Evolutionary conservation across 768 basidiomycete genomes (phyloP).

Genomic region (Agaricus blazei): DNA sequence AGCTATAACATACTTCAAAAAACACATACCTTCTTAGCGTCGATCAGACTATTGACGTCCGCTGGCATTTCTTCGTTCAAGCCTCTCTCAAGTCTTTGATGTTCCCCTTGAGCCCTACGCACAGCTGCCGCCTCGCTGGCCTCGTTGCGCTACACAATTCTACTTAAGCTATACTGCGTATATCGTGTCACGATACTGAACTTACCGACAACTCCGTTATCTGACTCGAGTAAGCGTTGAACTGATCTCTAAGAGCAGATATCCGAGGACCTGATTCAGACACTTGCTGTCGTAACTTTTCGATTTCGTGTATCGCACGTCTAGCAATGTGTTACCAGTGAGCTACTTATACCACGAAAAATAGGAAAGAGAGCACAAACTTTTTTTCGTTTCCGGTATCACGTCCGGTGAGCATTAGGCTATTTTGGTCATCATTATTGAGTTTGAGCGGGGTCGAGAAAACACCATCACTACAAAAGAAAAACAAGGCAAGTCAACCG

Average conservation of each 20-base stretch:
- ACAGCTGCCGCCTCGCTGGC: conserved; percentile 18
- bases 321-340: neutral
- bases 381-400: conserved; percentile 43
- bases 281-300: conserved; percentile 22
- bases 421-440: conserved; percentile 26
- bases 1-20: neutral
- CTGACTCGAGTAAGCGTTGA: conserved; percentile 12
- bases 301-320: conserved; percentile 33
- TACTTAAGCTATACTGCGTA: neutral
- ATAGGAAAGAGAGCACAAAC: conserved; percentile 26
- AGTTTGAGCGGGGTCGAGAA: conserved; percentile 37
- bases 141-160: conserved; percentile 21
- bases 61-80: conserved; percentile 67
- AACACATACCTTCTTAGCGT: conserved; percentile 44
- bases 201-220: neutral
- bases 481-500: neutral
- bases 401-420: conserved; percentile 48
- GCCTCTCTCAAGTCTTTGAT: conserved; percentile 47
- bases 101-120: conserved; percentile 26
- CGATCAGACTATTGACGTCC: conserved; percentile 51
- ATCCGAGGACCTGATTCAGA: conserved; percentile 14
- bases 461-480: conserved; percentile 53
- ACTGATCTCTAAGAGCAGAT: conserved; percentile 20
- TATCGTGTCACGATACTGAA: neutral
- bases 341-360: neutral